These are phyloP conservation scores for Dianthus caryophyllus DNA, from an alignment of 148 eudicot species.

Conservation along the genomic window DNA sequence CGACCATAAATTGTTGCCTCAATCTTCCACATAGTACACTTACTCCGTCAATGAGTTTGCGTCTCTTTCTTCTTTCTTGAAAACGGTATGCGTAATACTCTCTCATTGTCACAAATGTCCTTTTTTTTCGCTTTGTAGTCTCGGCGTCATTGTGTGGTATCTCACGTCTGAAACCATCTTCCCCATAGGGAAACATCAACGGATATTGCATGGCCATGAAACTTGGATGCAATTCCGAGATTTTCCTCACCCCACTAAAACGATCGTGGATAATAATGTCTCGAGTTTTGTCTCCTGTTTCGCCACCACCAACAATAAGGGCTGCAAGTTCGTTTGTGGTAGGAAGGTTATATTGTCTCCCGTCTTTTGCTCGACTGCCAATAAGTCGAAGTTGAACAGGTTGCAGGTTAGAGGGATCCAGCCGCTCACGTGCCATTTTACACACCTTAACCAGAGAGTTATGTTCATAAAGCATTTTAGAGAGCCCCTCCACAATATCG, in stretches of 20 bases:
- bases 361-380: background rate
- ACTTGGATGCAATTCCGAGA: background rate
- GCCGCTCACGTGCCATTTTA: background rate
- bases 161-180: background rate
- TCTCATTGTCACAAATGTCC: background rate
- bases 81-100: background rate
- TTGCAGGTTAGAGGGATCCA: background rate
- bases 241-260: background rate
- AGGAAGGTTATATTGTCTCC: constrained; percentile 1
- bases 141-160: background rate
- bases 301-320: background rate
- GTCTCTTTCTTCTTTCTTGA: background rate
- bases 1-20: too few relatives aligned
- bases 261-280: background rate
- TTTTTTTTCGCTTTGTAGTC: background rate
- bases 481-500: background rate
- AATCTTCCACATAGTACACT: too few relatives aligned
- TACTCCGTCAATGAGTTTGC: too few relatives aligned
- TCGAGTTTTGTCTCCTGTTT: background rate
- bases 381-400: background rate
- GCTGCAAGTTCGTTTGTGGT: background rate
- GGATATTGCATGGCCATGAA: constrained; percentile 13
- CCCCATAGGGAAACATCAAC: constrained; percentile 1
- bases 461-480: background rate
- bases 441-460: background rate